Percentiles rank a stretch among this genome's conserved stretches.
phyloP scores from a whole-genome alignment of 306 rosid genomes.

The Heteromeles arbutifolia region DNA sequence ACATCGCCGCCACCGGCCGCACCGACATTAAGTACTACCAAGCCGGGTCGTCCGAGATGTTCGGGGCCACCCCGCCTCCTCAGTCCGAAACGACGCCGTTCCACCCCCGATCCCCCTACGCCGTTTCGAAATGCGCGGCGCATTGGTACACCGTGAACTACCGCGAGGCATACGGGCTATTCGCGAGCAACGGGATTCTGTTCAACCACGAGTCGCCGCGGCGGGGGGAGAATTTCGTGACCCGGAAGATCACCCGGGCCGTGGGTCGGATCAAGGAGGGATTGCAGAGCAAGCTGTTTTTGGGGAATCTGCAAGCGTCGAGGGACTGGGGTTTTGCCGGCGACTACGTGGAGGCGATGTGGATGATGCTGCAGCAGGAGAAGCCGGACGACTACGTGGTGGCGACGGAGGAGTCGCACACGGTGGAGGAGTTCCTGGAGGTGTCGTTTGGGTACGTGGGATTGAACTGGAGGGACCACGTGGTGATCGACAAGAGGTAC shows the following conservation, averaged over 20 bases:
- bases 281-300: constrained; percentile 70
- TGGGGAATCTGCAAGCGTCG: constrained; percentile 79
- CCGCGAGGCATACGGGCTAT: constrained; percentile 90
- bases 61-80: constrained; percentile 88
- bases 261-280: constrained; percentile 95
- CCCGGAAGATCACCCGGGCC: constrained; percentile 86
- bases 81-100: constrained; percentile 81
- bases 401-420: constrained; percentile 91
- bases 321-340: constrained; percentile 99
- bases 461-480: constrained; percentile 80
- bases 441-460: constrained; percentile 85
- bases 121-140: constrained; percentile 88
- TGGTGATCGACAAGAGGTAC: constrained; percentile 78
- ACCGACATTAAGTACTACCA: constrained; percentile 71
- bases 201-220: constrained; percentile 93
- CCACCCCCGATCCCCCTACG: constrained; percentile 96
- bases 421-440: constrained; percentile 86
- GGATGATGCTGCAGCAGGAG: constrained; percentile 99
- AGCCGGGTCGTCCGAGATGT: constrained; percentile 98
- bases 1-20: constrained; percentile 67
- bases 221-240: constrained; percentile 92
- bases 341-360: constrained; percentile 96
- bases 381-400: constrained; percentile 88
- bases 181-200: constrained; percentile 82
- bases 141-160: constrained; percentile 99